These are phyloP conservation scores for Arthrobotrys megalospora DNA, from an alignment of 2,329 filamentous ascomycete genomes.

Conservation along the genomic window DNA sequence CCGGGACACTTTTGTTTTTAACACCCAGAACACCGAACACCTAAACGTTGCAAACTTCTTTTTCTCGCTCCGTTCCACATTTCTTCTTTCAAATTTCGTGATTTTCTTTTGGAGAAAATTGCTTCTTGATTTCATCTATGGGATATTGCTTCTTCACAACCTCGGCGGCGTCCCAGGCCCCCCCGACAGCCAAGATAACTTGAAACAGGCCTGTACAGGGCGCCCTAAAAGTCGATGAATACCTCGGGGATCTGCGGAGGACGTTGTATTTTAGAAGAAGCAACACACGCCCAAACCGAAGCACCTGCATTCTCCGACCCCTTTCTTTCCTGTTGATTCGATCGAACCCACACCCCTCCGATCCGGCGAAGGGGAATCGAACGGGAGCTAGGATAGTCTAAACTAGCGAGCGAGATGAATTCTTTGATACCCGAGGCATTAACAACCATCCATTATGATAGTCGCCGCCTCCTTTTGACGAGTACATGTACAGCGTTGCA, in stretches of 20 bases:
- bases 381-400: conserved; percentile 27
- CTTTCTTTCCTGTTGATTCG: conserved; percentile 2
- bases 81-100: conserved; percentile 4
- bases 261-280: conserved; percentile 34
- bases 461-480: conserved; percentile 13
- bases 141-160: conserved; percentile 1
- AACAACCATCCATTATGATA: conserved; percentile 16
- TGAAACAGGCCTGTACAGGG: conserved; percentile 1
- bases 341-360: conserved; percentile 9
- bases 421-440: conserved; percentile 7
- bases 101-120: background rate
- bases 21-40: conserved; percentile 12
- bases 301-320: conserved; percentile 16
- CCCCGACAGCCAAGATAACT: background rate
- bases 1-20: conserved; percentile 25
- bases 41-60: background rate
- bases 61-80: conserved; percentile 6
- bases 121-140: background rate
- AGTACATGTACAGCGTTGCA: conserved; percentile 7
- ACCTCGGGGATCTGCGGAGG: conserved; percentile 17
- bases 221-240: conserved; percentile 7
- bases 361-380: conserved; percentile 28
- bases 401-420: conserved; percentile 20
- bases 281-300: conserved; percentile 12
- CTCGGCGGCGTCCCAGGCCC: conserved; percentile 3